Conservation (phyloP, 2,329 filamentous ascomycete species). For the Calonectria pseudoreteaudii region DNA sequence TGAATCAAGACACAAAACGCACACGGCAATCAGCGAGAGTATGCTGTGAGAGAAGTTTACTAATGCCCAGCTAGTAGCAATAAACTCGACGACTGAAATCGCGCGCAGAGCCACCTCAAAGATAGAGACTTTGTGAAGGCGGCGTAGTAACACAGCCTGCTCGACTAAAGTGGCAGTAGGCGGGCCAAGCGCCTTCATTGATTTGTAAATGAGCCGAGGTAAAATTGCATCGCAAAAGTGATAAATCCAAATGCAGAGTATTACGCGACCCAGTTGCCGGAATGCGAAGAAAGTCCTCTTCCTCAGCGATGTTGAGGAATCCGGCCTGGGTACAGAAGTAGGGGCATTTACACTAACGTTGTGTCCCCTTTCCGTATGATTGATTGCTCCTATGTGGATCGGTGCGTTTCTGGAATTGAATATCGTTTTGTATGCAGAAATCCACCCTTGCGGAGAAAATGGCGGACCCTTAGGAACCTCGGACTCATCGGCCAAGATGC, state of each 20-base stretch:
- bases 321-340: background rate
- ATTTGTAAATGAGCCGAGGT: background rate
- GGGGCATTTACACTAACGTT: background rate
- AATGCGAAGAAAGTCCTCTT: conserved; percentile 6
- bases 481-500: background rate
- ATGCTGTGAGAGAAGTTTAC: background rate
- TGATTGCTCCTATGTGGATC: background rate
- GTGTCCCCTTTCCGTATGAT: background rate
- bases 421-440: conserved; percentile 7
- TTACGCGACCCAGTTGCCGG: background rate
- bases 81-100: conserved; percentile 6
- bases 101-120: conserved; percentile 1
- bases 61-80: conserved; percentile 4
- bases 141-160: conserved; percentile 4
- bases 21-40: background rate
- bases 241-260: conserved; percentile 5
- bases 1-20: background rate
- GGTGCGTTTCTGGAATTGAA: conserved; percentile 9
- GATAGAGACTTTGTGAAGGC: background rate
- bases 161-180: background rate
- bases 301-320: background rate
- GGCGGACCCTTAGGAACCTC: background rate
- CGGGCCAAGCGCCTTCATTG: background rate
- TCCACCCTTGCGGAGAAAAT: conserved; percentile 4
- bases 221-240: background rate